These are phyloP conservation scores for Acaromyces ingoldii DNA, from an alignment of 1,284 basidiomycete species.

Conservation along the genomic window DNA sequence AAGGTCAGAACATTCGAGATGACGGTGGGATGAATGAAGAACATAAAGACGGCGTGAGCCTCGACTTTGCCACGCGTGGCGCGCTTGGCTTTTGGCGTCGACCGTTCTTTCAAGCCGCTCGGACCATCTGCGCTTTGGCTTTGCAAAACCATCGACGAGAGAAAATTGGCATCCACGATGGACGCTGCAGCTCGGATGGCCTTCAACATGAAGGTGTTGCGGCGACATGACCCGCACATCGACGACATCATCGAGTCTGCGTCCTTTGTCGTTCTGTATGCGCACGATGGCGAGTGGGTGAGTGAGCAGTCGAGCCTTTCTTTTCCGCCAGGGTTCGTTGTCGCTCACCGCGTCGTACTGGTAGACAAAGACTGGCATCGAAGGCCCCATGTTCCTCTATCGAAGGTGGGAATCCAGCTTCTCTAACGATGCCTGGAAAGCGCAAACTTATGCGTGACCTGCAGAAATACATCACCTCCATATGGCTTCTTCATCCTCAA, in stretches of 20 bases:
- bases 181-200: slow-evolving; percentile 23
- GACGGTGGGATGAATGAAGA: no score
- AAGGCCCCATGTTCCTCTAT: slow-evolving; percentile 83
- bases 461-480: slow-evolving; percentile 56
- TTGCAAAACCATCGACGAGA: no score
- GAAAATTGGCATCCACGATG: no score
- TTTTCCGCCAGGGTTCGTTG: no score
- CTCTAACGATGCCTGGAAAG: background rate
- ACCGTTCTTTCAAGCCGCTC: no score
- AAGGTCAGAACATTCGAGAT: no score
- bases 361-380: slow-evolving; percentile 78
- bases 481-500: slow-evolving; percentile 85
- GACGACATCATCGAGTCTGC: slow-evolving; percentile 75
- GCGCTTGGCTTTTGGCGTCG: no score
- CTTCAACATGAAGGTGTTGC: slow-evolving; percentile 73
- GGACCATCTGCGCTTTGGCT: no score
- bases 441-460: background rate
- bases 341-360: slow-evolving; percentile 44
- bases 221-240: slow-evolving; percentile 73
- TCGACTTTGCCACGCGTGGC: no score
- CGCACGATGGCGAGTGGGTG: slow-evolving; percentile 49
- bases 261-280: slow-evolving; percentile 63
- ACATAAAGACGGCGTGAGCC: no score
- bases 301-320: no score
- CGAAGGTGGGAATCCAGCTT: slow-evolving; percentile 60